phyloP scores from a whole-genome alignment of 495 filamentous ascomycete species.

The Chlorociboria aeruginascens region DNA sequence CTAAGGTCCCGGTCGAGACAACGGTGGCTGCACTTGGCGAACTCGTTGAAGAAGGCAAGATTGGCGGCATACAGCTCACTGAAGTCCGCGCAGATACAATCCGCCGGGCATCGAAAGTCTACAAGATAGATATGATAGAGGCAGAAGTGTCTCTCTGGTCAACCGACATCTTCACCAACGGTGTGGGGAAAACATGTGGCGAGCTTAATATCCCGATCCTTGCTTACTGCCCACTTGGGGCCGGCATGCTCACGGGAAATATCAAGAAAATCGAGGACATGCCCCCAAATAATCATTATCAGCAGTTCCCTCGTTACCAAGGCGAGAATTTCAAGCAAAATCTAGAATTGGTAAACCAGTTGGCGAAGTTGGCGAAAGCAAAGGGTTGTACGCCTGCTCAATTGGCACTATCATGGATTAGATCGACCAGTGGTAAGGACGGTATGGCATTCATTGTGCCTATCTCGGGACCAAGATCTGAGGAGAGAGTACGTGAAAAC shows the following conservation, averaged over 20 bases:
- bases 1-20: conserved; percentile 34
- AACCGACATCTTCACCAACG: conserved; percentile 57
- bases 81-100: conserved; percentile 67
- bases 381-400: conserved; percentile 66
- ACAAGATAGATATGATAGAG: conserved; percentile 63
- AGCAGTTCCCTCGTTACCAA: conserved; percentile 48
- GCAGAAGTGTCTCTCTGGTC: conserved; percentile 65
- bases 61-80: conserved; percentile 64
- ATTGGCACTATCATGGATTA: conserved; percentile 63
- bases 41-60: conserved; percentile 57
- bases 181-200: conserved; percentile 55
- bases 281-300: conserved; percentile 42
- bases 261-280: conserved; percentile 49
- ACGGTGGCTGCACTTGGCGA: conserved; percentile 41
- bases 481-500: conserved; percentile 37
- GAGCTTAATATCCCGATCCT: conserved; percentile 59
- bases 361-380: conserved; percentile 50
- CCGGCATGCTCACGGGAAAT: conserved; percentile 36
- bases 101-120: conserved; percentile 53
- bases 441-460: conserved; percentile 67
- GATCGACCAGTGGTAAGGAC: conserved; percentile 25
- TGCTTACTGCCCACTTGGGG: conserved; percentile 28
- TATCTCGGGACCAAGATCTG: conserved; percentile 58
- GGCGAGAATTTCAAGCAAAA: conserved; percentile 61
- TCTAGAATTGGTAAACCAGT: conserved; percentile 50